phyloP scores from a whole-genome alignment of 2,329 filamentous ascomycete genomes.

The Curvularia verruculosa region DNA sequence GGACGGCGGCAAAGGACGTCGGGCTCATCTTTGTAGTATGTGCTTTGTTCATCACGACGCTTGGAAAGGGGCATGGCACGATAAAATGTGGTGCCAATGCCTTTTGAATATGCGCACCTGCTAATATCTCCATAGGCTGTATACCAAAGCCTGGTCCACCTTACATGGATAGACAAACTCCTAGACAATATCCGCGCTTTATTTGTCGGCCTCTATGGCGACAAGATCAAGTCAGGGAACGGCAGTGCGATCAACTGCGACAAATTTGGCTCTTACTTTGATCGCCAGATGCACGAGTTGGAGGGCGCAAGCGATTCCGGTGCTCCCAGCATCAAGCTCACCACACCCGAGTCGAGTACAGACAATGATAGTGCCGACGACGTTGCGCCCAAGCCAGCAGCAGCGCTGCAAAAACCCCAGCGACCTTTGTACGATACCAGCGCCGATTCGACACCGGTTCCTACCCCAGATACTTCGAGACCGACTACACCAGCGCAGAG shows the following conservation, averaged over 20 bases:
- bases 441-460: constrained; percentile 71
- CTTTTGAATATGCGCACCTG: background rate
- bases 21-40: constrained; percentile 92
- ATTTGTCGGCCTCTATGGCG: constrained; percentile 87
- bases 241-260: constrained; percentile 78
- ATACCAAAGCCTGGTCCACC: constrained; percentile 91
- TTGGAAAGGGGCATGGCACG: background rate
- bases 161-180: constrained; percentile 96
- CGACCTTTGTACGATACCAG: constrained; percentile 56
- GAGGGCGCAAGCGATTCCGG: constrained; percentile 60
- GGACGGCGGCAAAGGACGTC: constrained; percentile 89
- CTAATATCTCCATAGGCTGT: constrained; percentile 69
- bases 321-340: constrained; percentile 49
- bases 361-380: constrained; percentile 57
- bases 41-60: background rate
- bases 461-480: constrained; percentile 77
- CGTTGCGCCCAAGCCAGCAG: constrained; percentile 60
- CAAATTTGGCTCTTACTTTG: constrained; percentile 87
- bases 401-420: constrained; percentile 55
- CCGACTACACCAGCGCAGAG: constrained; percentile 73
- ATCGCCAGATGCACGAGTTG: constrained; percentile 86
- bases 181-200: constrained; percentile 93
- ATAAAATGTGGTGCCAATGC: constrained; percentile 1
- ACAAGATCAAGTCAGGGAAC: constrained; percentile 81
- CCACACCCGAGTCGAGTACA: constrained; percentile 58